A percentile compares a stretch with the other conserved stretches of the same genome.
phyloP scores from a whole-genome alignment of 2,329 filamentous ascomycete species.

The Passalora sequoiae region DNA sequence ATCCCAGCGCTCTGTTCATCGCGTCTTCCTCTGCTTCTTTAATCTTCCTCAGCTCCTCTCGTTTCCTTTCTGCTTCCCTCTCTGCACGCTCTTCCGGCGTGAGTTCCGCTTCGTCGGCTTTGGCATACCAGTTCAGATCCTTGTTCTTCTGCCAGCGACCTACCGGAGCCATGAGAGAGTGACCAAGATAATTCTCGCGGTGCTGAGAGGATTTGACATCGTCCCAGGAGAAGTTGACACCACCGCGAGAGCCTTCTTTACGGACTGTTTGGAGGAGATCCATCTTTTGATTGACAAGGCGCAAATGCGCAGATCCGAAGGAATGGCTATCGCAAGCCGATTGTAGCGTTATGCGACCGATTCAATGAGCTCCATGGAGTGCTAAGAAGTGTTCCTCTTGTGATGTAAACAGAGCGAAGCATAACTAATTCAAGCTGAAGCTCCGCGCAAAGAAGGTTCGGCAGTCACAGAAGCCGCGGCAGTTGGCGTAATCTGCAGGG shows the following conservation, averaged over 20 bases:
- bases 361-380: too few relatives aligned
- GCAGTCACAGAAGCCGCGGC: too few relatives aligned
- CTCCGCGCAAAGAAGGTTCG: too few relatives aligned
- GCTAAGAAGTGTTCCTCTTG: too few relatives aligned
- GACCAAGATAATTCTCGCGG: slow-evolving; percentile 85
- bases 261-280: slow-evolving; percentile 89
- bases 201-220: slow-evolving; percentile 82
- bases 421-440: too few relatives aligned
- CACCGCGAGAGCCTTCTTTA: slow-evolving; percentile 84
- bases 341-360: too few relatives aligned
- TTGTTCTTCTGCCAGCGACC: slow-evolving; percentile 84
- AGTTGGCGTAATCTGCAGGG: too few relatives aligned
- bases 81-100: slow-evolving; percentile 49
- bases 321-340: too few relatives aligned
- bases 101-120: slow-evolving; percentile 48
- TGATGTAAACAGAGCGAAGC: too few relatives aligned
- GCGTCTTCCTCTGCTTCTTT: slow-evolving; percentile 94
- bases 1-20: slow-evolving; percentile 72
- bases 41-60: slow-evolving; percentile 68
- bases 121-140: slow-evolving; percentile 62
- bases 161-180: slow-evolving; percentile 83
- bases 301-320: too few relatives aligned
- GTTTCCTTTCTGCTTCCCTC: slow-evolving; percentile 65
- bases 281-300: too few relatives aligned
- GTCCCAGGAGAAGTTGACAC: slow-evolving; percentile 94